Base-by-base conservation (phyloP, 2,329 filamentous ascomycete genomes). In the Lachnellula occidentalis region DNA sequence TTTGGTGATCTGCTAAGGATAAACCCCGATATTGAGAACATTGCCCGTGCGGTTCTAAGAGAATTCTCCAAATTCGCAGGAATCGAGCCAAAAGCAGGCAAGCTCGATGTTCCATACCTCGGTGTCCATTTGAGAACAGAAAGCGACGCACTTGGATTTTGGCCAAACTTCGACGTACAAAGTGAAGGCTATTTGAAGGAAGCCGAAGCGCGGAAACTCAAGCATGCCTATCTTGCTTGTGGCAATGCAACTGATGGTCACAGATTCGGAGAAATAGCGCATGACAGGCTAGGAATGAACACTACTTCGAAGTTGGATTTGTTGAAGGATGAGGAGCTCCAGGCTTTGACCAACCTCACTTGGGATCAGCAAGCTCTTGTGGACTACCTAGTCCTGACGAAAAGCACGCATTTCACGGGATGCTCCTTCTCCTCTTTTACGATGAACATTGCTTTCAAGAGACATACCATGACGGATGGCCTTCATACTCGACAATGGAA, bases 291-390 rank as follows among this genome's bases (percentile, higher is more conserved):
- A 7, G 63, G 66, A 12, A 65, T 77, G 11, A 71, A 67, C 21
- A 72, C 77, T 4, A 69, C 75, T 5, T 69, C 69, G 15, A 78
- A 78, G 62, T 55, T 67, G 15, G 71, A 77, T 31, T 61, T 80
- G 2, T 67, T 80, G 5, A 67, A 71, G 56, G 54, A 63, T 19
- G 56, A 61, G 22, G 74, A 76, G 49, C 62, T 70, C 2, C 56
- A 57, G 17, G 57, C 56, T 9, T 66, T 79, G 5, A 54, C 67
- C 12, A 54, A 55, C 19, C 62, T 80, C 37, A 72, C 66, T 19
- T 78, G 73, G 72, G 76, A 79, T 62, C 77, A 80, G 65, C 73
- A 74, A 54, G 73, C 72, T 3, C 65, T 79, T 19, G 72, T 79
- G 6, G 78, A 81, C 63, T 79, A 75, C 64, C 74, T 79, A 59